Evolutionary conservation across 1,284 basidiomycete species (phyloP).

Genomic region (Sporisorium sorghi): DNA sequence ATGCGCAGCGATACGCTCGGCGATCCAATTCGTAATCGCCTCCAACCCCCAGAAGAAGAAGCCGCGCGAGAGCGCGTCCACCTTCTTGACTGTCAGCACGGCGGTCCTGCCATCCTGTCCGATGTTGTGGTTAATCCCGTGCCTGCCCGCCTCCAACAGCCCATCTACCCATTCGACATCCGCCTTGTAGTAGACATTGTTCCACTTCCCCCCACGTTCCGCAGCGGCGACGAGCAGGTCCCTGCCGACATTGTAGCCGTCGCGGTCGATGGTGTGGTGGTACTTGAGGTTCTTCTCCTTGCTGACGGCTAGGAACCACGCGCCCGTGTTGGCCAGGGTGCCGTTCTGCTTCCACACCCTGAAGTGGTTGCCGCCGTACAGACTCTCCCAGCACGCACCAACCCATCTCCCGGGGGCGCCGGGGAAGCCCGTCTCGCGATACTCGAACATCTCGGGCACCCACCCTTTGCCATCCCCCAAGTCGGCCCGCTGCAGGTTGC

Average conservation of each 20-base stretch:
- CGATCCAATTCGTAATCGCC: conserved; percentile 37
- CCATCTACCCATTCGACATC: conserved; percentile 65
- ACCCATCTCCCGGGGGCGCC: conserved; percentile 67
- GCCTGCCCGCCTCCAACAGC: conserved; percentile 59
- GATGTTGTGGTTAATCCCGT: conserved; percentile 69
- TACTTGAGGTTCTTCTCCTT: conserved; percentile 66
- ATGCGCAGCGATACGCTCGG: conserved; percentile 26
- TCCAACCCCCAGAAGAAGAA: conserved; percentile 48
- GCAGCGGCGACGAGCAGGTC: conserved; percentile 66
- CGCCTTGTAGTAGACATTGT: conserved; percentile 64
- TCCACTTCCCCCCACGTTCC: conserved; percentile 60
- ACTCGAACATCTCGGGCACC: conserved; percentile 67
- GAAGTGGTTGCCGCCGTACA: conserved; percentile 69
- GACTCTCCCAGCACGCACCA: conserved; percentile 65
- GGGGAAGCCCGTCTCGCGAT: conserved; percentile 64
- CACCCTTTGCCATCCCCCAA: conserved; percentile 84
- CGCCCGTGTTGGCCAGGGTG: conserved; percentile 65
- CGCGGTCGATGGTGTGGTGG: conserved; percentile 65
- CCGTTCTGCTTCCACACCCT: conserved; percentile 70
- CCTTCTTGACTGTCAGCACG: conserved; percentile 62
- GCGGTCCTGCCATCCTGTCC: conserved; percentile 64
- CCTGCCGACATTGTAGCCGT: conserved; percentile 69
- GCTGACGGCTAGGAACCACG: conserved; percentile 69
- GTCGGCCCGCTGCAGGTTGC: conserved; percentile 79
- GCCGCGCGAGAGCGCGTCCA: conserved; percentile 24